Evolutionary conservation across 208 protist species (phyloP), one percentile per base, ranked within the genome.

Genomic region (Crithidia fasciculata): DNA sequence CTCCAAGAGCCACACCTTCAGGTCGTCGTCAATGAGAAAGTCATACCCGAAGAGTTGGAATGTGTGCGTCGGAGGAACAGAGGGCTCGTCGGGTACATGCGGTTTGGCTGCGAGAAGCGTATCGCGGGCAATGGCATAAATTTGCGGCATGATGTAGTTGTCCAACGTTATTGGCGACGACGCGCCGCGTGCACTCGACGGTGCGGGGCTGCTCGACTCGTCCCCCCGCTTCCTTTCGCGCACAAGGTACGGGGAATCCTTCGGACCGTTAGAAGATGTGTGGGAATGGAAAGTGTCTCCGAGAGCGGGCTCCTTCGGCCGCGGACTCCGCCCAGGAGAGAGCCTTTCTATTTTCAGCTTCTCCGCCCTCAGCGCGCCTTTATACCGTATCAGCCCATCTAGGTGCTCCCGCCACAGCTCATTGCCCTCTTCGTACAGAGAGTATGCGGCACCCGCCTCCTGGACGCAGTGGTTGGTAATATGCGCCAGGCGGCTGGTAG

Each of bases 381-480:
- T 93, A 81, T 91, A 93, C 18, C 88, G 90, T 45, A 95, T 72
- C 8, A 95, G 85, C 10, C 87, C 83, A 63, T 95, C 90, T 37
- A 95, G 80, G 76, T 95, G 87, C 52, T 91, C 83, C 18, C 80
- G 73, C 88, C 90, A 95, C 10, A 95, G 77, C 69, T 95, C 90
- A 70, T 95, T 95, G 19, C 89, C 83, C 36, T 81, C 80, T 71
- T 96, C 94, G 62, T 89, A 87, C 43, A 76, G 66, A 1, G 91
- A 89, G 69, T 88, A 97, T 45, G 80, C 66, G 7, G 65, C 72
- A 7, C 76, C 65, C 2, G 63, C 62, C 55, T 90, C 84, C 70
- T 96, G 92, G n/a, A 97, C 77, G 75, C 92, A 97, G 78, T 98
- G 95, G 70, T 98, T 98, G 6, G 95, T 98, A 12, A 98, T 78